Evolutionary conservation across 192 early-diverging fungal genomes (phyloP).

Genomic region (Coemansia sp.): DNA sequence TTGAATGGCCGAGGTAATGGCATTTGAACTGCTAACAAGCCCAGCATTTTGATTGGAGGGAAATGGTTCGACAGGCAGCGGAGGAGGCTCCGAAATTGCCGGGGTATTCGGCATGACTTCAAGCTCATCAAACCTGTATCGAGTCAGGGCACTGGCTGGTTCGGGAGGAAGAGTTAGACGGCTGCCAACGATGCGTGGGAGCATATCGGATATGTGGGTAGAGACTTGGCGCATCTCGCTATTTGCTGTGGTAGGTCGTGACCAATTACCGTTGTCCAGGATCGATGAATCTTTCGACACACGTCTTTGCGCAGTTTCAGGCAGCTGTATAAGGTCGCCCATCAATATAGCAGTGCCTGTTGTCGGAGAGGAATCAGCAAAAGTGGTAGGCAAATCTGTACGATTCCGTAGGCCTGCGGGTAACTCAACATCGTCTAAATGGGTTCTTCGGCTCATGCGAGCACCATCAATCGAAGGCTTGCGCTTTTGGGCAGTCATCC

Average conservation of each 20-base stretch:
- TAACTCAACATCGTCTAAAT: conserved; percentile 42
- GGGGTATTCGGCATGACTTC: conserved; percentile 14
- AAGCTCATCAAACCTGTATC: conserved; percentile 48
- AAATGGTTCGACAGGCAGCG: background rate
- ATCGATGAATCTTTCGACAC: background rate
- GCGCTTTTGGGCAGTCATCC: conserved; percentile 1
- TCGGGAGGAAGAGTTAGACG: conserved; percentile 40
- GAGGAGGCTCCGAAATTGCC: background rate
- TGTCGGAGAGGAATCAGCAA: background rate
- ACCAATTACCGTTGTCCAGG: conserved; percentile 22
- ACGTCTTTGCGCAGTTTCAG: background rate
- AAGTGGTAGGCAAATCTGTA: background rate
- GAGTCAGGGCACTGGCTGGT: conserved; percentile 29
- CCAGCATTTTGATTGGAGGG: background rate
- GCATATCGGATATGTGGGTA: conserved; percentile 42
- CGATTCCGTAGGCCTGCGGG: conserved; percentile 45
- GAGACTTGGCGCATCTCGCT: conserved; percentile 30
- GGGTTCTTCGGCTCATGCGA: conserved; percentile 26
- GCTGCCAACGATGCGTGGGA: conserved; percentile 46
- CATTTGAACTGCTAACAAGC: background rate
- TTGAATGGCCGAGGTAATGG: conserved; percentile 2
- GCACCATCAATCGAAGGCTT: background rate
- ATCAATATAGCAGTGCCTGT: background rate
- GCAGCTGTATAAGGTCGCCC: background rate
- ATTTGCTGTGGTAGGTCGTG: conserved; percentile 33